Conservation (phyloP, 129 eudicot genomes). For the Saposhnikovia divaricata region DNA sequence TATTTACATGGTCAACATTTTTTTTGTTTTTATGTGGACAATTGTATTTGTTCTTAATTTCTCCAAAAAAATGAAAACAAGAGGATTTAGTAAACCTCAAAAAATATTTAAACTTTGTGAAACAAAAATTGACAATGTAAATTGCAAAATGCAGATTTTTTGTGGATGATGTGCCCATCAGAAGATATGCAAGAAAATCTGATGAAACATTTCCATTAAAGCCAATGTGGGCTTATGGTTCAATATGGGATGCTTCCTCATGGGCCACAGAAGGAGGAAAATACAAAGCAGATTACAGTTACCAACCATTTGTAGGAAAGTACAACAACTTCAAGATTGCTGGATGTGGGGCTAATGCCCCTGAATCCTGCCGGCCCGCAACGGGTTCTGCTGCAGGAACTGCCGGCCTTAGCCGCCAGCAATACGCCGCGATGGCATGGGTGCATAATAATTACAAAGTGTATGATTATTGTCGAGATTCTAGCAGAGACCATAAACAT, state of each 20-base stretch:
- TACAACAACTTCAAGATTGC: conserved; percentile 60
- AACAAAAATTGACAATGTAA: neutral
- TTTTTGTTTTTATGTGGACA: neutral
- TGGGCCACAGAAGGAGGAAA: conserved; percentile 90
- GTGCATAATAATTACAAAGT: conserved; percentile 49
- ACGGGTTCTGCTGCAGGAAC: conserved; percentile 42
- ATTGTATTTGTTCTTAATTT: neutral
- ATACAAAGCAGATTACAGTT: conserved; percentile 64
- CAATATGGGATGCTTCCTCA: conserved; percentile 92
- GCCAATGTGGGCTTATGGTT: conserved; percentile 75
- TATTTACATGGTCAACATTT: neutral
- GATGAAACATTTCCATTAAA: conserved; percentile 61
- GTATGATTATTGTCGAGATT: conserved; percentile 73
- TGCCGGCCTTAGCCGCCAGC: conserved; percentile 61
- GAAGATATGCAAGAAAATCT: conserved; percentile 66
- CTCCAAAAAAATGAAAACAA: neutral
- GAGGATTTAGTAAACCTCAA: neutral
- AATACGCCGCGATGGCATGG: conserved; percentile 47
- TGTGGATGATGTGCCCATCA: conserved; percentile 85
- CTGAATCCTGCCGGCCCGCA: conserved; percentile 43
- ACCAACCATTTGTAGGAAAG: conserved; percentile 63
- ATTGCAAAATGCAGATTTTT: conserved; percentile 51
- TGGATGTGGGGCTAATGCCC: conserved; percentile 38
- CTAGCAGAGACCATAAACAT: conserved; percentile 55
- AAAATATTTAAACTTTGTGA: neutral